These are phyloP conservation scores for Eucommia ulmoides DNA, from an alignment of 257 asterid species.

Conservation along the genomic window DNA sequence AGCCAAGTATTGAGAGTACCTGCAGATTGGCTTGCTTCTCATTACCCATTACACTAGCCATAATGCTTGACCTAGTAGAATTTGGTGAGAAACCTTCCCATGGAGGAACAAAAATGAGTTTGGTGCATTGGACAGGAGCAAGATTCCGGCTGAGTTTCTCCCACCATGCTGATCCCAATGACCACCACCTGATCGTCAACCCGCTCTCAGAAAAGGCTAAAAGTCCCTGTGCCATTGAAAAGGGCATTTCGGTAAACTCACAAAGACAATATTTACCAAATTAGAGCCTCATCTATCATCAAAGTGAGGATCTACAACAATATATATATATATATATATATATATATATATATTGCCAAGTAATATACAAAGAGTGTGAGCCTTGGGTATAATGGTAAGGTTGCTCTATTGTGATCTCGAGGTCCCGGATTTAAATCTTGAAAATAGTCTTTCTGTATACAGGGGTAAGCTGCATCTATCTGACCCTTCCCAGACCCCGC, in stretches of 20 bases:
- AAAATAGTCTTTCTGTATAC: too few relatives aligned
- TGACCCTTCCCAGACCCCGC: too few relatives aligned
- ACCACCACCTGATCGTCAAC: slow-evolving; percentile 96
- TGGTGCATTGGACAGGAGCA: slow-evolving; percentile 81
- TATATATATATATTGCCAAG: too few relatives aligned
- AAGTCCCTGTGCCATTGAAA: slow-evolving; percentile 58
- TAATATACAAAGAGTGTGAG: too few relatives aligned
- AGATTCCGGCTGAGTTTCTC: slow-evolving; percentile 83
- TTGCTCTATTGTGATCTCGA: too few relatives aligned
- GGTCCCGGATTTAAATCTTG: too few relatives aligned
- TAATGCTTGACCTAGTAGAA: slow-evolving; percentile 76
- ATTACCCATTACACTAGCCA: slow-evolving; percentile 38
- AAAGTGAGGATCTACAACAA: too few relatives aligned
- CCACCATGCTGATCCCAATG: slow-evolving; percentile 93
- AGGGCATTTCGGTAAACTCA: not conserved
- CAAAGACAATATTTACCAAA: not conserved
- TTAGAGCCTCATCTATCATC: not conserved
- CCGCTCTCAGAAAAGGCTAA: slow-evolving; percentile 94
- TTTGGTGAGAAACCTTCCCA: slow-evolving; percentile 95
- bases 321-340: too few relatives aligned
- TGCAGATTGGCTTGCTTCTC: slow-evolving; percentile 38
- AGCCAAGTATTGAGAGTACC: slow-evolving; percentile 24
- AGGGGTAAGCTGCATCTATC: too few relatives aligned
- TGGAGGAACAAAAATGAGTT: slow-evolving; percentile 81
- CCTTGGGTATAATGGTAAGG: too few relatives aligned